These are phyloP conservation scores for Tuber aestivum DNA, from an alignment of 495 filamentous ascomycete genomes.

Conservation along the genomic window DNA sequence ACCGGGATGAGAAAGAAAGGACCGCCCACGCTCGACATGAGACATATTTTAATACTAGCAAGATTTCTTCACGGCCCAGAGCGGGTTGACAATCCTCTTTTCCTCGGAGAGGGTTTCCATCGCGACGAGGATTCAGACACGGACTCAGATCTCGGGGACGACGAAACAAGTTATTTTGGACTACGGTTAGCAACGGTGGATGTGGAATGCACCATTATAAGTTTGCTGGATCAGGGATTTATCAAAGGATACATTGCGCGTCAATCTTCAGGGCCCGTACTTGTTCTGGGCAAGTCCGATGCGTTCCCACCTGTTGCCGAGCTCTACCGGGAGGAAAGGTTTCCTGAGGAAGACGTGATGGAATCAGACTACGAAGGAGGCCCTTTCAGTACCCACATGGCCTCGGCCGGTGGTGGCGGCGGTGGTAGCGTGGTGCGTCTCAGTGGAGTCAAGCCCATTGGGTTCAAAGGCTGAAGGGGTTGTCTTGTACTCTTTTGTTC, in stretches of 20 bases:
- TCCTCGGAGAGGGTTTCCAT: constrained; percentile 47
- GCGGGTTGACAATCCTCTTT: constrained; percentile 40
- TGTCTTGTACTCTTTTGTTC: background rate
- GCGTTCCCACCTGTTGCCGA: constrained; percentile 50
- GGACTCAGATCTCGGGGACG: constrained; percentile 36
- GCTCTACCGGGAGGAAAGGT: constrained; percentile 38
- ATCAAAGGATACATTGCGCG: constrained; percentile 79
- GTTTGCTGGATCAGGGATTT: constrained; percentile 73
- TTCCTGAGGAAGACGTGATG: constrained; percentile 33
- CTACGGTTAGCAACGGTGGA: constrained; percentile 54
- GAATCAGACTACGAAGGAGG: constrained; percentile 18
- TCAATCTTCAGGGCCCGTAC: constrained; percentile 69
- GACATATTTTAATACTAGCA: constrained; percentile 49
- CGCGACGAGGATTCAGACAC: constrained; percentile 35
- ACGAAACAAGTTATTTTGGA: constrained; percentile 49
- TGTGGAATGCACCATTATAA: constrained; percentile 71
- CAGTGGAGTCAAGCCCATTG: constrained; percentile 37
- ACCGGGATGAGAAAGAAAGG: constrained; percentile 53
- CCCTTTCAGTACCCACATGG: constrained; percentile 8
- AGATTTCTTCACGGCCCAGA: constrained; percentile 34
- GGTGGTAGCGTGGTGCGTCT: constrained; percentile 38
- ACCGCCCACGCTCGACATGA: constrained; percentile 49
- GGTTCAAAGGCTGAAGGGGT: constrained; percentile 12
- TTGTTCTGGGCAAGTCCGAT: constrained; percentile 63
- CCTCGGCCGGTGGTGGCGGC: constrained; percentile 22